Conservation (phyloP, 768 basidiomycete species). For the Daedalea quercina region DNA sequence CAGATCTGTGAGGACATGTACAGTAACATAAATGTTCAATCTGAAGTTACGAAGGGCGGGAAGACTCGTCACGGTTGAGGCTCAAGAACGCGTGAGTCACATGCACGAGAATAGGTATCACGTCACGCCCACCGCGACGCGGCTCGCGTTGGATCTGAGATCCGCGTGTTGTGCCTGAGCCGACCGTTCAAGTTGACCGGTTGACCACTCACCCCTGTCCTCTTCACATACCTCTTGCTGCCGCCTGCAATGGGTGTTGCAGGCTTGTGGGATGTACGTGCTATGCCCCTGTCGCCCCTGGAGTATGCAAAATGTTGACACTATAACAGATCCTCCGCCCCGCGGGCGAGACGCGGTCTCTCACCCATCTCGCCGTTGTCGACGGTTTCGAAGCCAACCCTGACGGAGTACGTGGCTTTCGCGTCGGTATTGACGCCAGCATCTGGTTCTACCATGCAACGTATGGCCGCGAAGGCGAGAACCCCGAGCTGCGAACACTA, state of each 20-base stretch:
- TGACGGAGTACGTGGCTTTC: constrained; percentile 60
- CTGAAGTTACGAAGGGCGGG: too few species aligned
- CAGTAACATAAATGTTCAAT: too few species aligned
- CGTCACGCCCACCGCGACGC: too few species aligned
- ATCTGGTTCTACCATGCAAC: constrained; percentile 79
- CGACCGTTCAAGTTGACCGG: too few species aligned
- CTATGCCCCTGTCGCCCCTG: background rate
- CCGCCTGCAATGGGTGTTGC: constrained; percentile 16
- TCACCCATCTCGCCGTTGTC: constrained; percentile 67
- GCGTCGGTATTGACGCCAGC: constrained; percentile 82
- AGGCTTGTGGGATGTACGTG: constrained; percentile 21
- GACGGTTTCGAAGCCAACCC: constrained; percentile 71
- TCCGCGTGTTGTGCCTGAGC: too few species aligned
- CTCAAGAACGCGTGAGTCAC: too few species aligned
- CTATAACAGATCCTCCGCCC: constrained; percentile 55
- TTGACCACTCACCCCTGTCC: too few species aligned
- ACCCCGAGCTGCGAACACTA: constrained; percentile 76
- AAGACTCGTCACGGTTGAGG: too few species aligned
- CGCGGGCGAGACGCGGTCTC: constrained; percentile 62
- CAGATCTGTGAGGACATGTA: too few species aligned
- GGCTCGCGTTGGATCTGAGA: too few species aligned
- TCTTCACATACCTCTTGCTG: too few species aligned
- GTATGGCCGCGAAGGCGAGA: constrained; percentile 74
- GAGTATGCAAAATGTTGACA: background rate
- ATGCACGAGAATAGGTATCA: too few species aligned